Evolutionary conservation across 441 rosid genomes (phyloP).

Genomic region (Euphorbia schlechtendalii): DNA sequence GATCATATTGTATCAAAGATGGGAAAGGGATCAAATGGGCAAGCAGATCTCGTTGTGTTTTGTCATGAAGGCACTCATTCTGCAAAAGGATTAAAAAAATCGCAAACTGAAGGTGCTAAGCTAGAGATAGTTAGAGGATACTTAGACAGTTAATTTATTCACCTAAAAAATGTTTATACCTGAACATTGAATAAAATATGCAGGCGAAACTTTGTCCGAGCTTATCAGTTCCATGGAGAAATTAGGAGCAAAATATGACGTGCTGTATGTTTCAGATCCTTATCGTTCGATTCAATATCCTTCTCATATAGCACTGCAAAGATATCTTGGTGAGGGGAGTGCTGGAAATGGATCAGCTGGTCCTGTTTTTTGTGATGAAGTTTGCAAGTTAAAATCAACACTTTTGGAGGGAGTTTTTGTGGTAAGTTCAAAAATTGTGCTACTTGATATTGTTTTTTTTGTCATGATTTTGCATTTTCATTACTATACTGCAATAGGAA

Average conservation of each 20-base stretch:
- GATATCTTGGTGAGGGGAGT: slow-evolving; percentile 69
- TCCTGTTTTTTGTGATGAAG: slow-evolving; percentile 52
- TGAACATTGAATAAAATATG: slow-evolving; percentile 19
- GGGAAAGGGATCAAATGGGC: slow-evolving; percentile 53
- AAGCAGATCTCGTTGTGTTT: slow-evolving; percentile 61
- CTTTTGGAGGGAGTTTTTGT: slow-evolving; percentile 85
- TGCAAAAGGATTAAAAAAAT: slow-evolving; percentile 29
- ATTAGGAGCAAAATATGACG: slow-evolving; percentile 57
- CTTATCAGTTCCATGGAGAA: slow-evolving; percentile 59
- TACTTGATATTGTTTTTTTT: too few relatives aligned
- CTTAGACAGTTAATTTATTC: too few relatives aligned
- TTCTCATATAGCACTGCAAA: slow-evolving; percentile 49
- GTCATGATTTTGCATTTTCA: slow-evolving; percentile 9
- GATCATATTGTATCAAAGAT: slow-evolving; percentile 55
- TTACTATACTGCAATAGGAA: neutral
- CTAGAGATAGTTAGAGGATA: too few relatives aligned
- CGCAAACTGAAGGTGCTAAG: slow-evolving; percentile 57
- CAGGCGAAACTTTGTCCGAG: slow-evolving; percentile 62
- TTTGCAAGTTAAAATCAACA: slow-evolving; percentile 78
- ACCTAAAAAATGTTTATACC: slow-evolving; percentile 6
- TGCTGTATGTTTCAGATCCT: slow-evolving; percentile 80
- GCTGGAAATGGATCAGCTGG: slow-evolving; percentile 35
- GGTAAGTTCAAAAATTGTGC: slow-evolving; percentile 57
- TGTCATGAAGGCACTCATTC: slow-evolving; percentile 52
- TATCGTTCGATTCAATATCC: slow-evolving; percentile 43